Conservation (phyloP, 177 flowering plant species). For the Tripterygium wilfordii region DNA sequence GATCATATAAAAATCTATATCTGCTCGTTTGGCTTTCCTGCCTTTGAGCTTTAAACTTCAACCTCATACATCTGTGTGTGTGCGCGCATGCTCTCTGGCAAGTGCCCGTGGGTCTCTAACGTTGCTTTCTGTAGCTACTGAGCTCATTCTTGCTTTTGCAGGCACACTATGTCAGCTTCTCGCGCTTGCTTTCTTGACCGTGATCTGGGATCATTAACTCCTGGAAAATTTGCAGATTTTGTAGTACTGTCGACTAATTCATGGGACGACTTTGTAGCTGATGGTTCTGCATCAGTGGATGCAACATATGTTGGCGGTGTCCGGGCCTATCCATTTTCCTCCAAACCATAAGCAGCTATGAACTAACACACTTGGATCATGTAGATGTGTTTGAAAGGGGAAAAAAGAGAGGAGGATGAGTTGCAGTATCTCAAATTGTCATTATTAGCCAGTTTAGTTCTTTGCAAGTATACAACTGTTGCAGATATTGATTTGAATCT, state of each 20-base stretch:
- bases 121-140: background rate
- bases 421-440: too few species aligned
- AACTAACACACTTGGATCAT: too few species aligned
- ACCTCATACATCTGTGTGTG: too few species aligned
- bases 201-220: slow-evolving; percentile 72
- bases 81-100: background rate
- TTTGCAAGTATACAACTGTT: too few species aligned
- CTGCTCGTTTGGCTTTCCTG: background rate
- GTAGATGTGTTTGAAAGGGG: too few species aligned
- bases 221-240: slow-evolving; percentile 94
- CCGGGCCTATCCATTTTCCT: slow-evolving; percentile 29
- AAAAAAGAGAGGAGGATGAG: too few species aligned
- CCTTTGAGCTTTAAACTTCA: too few species aligned
- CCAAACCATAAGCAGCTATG: too few species aligned
- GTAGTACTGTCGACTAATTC: slow-evolving; percentile 62
- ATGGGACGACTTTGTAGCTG: slow-evolving; percentile 53
- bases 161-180: slow-evolving; percentile 89
- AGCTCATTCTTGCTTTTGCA: slow-evolving; percentile 20
- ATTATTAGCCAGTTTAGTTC: too few species aligned
- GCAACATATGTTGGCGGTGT: slow-evolving; percentile 69
- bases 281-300: slow-evolving; percentile 51
- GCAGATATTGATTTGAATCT: too few species aligned
- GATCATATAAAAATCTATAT: background rate
- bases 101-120: too few species aligned
- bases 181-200: slow-evolving; percentile 74